Conservation (phyloP, 2,329 filamentous ascomycete genomes). For the Diatrype stigma region DNA sequence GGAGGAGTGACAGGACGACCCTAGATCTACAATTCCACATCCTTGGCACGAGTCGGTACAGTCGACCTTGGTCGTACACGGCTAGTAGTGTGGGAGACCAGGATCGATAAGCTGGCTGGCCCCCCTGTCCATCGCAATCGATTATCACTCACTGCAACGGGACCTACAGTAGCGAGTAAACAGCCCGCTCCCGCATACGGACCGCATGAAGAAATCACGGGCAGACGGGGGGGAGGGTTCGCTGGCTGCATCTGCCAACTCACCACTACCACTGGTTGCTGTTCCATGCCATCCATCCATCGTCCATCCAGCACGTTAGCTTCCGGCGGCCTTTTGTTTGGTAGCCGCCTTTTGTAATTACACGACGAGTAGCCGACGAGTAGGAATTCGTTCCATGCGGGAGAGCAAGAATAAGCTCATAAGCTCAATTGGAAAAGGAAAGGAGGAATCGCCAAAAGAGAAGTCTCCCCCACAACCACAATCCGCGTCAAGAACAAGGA, state of each 20-base stretch:
- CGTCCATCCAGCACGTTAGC: neutral
- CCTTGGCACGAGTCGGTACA: no score
- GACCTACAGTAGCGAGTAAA: neutral
- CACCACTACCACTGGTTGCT: neutral
- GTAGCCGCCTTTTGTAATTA: neutral
- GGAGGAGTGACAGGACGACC: no score
- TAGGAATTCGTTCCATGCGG: neutral
- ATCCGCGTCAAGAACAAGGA: neutral
- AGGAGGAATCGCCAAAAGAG: neutral
- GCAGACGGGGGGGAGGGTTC: neutral
- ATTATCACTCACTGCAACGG: constrained; percentile 2
- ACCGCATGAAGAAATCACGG: neutral
- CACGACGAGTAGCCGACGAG: neutral
- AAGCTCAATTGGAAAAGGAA: neutral
- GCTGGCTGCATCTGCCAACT: neutral
- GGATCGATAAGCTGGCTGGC: no score
- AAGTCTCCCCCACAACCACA: neutral
- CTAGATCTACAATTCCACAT: no score
- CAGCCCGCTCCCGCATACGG: neutral
- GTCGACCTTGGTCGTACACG: no score
- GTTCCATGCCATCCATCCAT: neutral
- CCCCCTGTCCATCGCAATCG: neutral
- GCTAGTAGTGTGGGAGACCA: no score
- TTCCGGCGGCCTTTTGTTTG: neutral
- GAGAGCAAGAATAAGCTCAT: neutral